phyloP scores from a whole-genome alignment of 2,329 filamentous ascomycete genomes.

The Calonectria multiphialidica region DNA sequence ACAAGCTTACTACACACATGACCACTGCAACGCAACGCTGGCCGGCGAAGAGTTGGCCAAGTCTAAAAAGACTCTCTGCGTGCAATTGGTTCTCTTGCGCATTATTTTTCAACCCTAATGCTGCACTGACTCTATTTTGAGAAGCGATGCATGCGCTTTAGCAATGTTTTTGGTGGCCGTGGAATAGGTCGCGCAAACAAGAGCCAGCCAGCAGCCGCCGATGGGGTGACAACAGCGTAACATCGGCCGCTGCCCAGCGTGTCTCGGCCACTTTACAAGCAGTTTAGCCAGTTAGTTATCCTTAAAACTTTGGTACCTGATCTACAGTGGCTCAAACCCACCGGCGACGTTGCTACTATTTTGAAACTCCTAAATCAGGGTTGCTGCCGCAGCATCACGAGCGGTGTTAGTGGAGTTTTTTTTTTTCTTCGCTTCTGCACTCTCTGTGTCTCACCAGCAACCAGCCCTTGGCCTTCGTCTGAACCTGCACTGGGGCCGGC shows the following conservation, averaged over 20 bases:
- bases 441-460: constrained; percentile 3
- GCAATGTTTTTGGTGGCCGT: neutral
- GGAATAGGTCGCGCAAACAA: constrained; percentile 1
- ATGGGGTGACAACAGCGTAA: constrained; percentile 5
- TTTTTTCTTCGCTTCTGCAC: neutral
- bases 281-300: neutral
- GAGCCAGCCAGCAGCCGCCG: neutral
- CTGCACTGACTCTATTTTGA: neutral
- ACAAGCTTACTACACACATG: too few species aligned
- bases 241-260: constrained; percentile 8
- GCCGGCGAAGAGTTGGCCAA: neutral
- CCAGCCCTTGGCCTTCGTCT: neutral
- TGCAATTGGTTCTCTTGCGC: neutral
- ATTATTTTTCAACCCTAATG: neutral
- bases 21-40: neutral
- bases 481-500: neutral
- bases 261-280: constrained; percentile 19
- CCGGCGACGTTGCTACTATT: constrained; percentile 18
- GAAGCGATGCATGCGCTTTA: neutral
- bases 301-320: constrained; percentile 9
- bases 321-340: constrained; percentile 27
- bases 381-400: neutral
- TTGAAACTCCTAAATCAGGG: constrained; percentile 16
- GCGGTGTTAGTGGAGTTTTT: neutral
- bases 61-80: neutral